Conservation (phyloP, 306 rosid genomes). For the Carpinus fangiana region DNA sequence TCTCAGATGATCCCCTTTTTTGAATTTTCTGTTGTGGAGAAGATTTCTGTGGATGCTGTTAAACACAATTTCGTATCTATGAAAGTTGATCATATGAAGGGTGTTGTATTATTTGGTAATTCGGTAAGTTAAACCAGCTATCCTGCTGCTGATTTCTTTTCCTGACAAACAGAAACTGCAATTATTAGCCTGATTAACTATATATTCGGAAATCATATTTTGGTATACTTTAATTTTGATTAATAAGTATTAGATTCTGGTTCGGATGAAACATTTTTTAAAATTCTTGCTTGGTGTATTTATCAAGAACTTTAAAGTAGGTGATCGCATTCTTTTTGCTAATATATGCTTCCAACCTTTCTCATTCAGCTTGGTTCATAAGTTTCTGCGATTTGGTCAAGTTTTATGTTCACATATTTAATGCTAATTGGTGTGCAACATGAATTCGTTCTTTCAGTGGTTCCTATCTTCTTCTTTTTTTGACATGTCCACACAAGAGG, state of each 20-base stretch:
- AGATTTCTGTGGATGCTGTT: slow-evolving; percentile 90
- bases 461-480: no score
- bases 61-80: slow-evolving; percentile 80
- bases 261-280: neutral
- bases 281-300: neutral
- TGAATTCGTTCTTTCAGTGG: neutral
- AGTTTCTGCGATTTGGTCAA: neutral
- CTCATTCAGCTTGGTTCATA: neutral
- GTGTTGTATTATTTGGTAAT: slow-evolving; percentile 39
- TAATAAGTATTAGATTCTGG: neutral
- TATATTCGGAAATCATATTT: neutral
- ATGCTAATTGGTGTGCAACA: neutral
- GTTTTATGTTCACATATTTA: neutral
- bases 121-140: neutral
- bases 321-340: neutral
- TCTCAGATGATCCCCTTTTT: slow-evolving; percentile 83
- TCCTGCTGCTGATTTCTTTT: neutral
- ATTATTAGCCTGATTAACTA: neutral
- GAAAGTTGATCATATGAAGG: slow-evolving; percentile 90
- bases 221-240: neutral
- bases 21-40: slow-evolving; percentile 74
- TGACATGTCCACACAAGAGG: no score
- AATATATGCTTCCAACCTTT: neutral
- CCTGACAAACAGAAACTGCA: neutral
- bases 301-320: neutral